Evolutionary conservation across 495 filamentous ascomycete genomes (phyloP).

Genomic region (Amphirosellinia nigrospora): DNA sequence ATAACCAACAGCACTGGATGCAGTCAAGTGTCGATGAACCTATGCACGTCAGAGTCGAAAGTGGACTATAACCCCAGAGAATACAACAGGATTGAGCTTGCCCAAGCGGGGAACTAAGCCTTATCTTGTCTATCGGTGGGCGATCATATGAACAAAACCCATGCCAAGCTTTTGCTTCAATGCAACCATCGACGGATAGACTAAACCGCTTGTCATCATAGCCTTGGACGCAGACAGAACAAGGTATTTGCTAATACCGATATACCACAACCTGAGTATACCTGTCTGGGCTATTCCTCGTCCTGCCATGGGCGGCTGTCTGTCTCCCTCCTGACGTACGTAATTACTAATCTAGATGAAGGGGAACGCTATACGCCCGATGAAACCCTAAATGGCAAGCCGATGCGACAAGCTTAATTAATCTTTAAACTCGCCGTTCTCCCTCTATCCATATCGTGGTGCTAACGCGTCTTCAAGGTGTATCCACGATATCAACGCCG

Average conservation of each 20-base stretch:
- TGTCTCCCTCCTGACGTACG: background rate
- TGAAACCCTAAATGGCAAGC: slow-evolving; percentile 15
- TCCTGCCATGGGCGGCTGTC: background rate
- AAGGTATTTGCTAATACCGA: background rate
- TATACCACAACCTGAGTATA: background rate
- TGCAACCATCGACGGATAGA: slow-evolving; percentile 9
- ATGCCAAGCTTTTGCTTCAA: slow-evolving; percentile 10
- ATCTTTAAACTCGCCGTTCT: background rate
- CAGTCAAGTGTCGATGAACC: slow-evolving; percentile 16
- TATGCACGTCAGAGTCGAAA: slow-evolving; percentile 19
- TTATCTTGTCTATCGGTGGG: background rate
- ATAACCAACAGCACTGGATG: slow-evolving; percentile 2
- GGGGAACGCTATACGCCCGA: slow-evolving; percentile 8
- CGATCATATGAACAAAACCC: slow-evolving; percentile 21
- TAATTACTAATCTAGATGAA: slow-evolving; percentile 4
- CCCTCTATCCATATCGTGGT: background rate
- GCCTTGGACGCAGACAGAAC: slow-evolving; percentile 1
- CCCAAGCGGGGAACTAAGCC: slow-evolving; percentile 1
- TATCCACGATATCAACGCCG: slow-evolving; percentile 1
- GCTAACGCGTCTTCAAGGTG: background rate
- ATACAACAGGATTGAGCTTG: background rate
- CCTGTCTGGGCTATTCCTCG: background rate
- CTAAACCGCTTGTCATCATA: background rate
- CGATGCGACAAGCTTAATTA: slow-evolving; percentile 6
- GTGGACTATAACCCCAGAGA: background rate